Base-by-base conservation (phyloP, 352 stramenopile genomes). In the Globisporangium paddicum region DNA sequence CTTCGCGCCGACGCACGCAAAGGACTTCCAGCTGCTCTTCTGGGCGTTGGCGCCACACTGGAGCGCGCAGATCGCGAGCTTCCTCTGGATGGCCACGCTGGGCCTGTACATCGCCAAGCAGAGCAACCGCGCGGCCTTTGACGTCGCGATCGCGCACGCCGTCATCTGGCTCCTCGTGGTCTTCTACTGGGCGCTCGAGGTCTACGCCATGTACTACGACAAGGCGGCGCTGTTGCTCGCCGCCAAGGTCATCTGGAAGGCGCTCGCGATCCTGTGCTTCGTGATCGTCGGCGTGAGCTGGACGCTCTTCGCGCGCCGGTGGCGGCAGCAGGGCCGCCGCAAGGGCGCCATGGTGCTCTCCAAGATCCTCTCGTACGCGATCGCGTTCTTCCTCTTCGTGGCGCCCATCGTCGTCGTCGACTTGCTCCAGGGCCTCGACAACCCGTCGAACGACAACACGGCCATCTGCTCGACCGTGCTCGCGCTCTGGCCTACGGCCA, bases 151-250 rank as follows among this genome's bases (percentile, higher is more conserved):
- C 56, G 75, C 80, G 0, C 85, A 94, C 54, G 75, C 75, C 1
- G 68, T 91, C 47, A 89, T 94, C 32, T 94, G 84, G 84, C 76
- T 90, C 63, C 49, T 86, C 19, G 70, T 87, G 1, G 67, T 91
- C 7, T 83, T 94, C 28, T 94, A 87, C 59, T 91, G 73, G 69
- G 68, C 88, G 0, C 66, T 94, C 3, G 75, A 90, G 51, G 63
- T 92, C 10, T 91, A 90, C 55, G 75, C 79, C 19, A 71, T 68
- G 28, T 89, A 90, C 63, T 85, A 87, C 53, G 40, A 74, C 26
- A 75, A 67, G 23, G 60, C 60, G 9, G 28, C 57, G 11, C 79
- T 83, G 49, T 60, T 75, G 30, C 56, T 81, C 35, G 68, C 78
- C 2, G 85, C 77, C 10, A 82, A 80, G 59, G 71, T 92, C 37